A percentile compares a stretch with the other conserved stretches of the same genome.
Conservation (phyloP, 2,329 filamentous ascomycete species). For the Colletotrichum zoysiae region DNA sequence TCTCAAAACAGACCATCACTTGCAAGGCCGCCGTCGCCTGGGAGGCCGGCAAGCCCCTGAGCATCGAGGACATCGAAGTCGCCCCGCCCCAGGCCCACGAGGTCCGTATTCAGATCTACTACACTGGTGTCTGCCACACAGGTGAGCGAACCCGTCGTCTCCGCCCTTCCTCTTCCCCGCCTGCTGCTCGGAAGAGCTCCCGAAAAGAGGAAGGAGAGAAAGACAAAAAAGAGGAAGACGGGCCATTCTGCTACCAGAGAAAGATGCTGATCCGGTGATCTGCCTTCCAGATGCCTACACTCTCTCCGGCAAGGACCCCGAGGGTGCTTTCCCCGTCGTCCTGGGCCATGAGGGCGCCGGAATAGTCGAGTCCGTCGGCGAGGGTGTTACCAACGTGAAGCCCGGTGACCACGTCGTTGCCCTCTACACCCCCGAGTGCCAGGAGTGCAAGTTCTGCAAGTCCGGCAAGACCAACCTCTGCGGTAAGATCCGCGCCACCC, state of each 20-base stretch:
- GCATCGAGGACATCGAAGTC: slow-evolving; percentile 93
- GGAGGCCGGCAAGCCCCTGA: slow-evolving; percentile 92
- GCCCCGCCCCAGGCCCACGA: slow-evolving; percentile 89
- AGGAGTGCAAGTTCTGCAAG: slow-evolving; percentile 99
- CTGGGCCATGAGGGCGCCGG: slow-evolving; percentile 93
- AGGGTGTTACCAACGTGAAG: slow-evolving; percentile 96
- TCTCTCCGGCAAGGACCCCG: slow-evolving; percentile 94
- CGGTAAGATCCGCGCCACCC: slow-evolving; percentile 95
- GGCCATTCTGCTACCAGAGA: not conserved
- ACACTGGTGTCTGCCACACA: slow-evolving; percentile 99
- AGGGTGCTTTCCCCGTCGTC: slow-evolving; percentile 91
- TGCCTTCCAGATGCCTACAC: slow-evolving; percentile 84
- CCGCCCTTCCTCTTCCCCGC: slow-evolving; percentile 35
- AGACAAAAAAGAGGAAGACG: slow-evolving; percentile 20
- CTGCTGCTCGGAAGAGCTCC: slow-evolving; percentile 33
- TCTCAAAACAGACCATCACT: slow-evolving; percentile 79
- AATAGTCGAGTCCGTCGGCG: slow-evolving; percentile 92
- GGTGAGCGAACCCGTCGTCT: slow-evolving; percentile 63
- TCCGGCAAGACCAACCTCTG: slow-evolving; percentile 99
- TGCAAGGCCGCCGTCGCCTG: slow-evolving; percentile 98
- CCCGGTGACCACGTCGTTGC: slow-evolving; percentile 91
- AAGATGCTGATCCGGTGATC: not conserved
- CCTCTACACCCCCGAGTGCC: slow-evolving; percentile 95
- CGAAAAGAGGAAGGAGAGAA: not conserved
- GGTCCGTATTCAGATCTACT: slow-evolving; percentile 96